Conservation (phyloP, 2,329 filamentous ascomycete genomes). For the Cladorrhinum sp. region DNA sequence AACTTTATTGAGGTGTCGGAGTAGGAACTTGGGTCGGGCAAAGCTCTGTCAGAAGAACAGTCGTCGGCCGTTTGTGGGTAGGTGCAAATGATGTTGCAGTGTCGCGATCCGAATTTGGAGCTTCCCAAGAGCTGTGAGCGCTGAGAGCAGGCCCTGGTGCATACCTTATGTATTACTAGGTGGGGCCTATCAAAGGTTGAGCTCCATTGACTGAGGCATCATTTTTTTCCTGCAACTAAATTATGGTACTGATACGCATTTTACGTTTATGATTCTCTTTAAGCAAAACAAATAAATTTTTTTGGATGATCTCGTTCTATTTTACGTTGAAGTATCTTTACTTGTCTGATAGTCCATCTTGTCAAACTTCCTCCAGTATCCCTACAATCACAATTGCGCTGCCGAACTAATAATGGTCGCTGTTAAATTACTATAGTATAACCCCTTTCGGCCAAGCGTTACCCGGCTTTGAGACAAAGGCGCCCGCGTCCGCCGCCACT, state of each 20-base stretch:
- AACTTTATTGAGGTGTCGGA: background rate
- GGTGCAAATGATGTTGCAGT: background rate
- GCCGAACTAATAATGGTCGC: background rate
- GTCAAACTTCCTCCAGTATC: too few species aligned
- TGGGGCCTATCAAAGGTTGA: background rate
- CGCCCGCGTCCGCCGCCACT: background rate
- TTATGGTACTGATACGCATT: too few species aligned
- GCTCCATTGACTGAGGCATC: background rate
- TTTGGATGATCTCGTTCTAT: too few species aligned
- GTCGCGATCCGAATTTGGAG: background rate
- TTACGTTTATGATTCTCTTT: too few species aligned
- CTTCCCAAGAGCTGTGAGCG: background rate
- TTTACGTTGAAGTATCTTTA: too few species aligned
- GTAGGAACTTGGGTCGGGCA: too few species aligned
- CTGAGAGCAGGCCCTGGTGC: background rate
- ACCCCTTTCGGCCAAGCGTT: background rate
- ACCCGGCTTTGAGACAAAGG: background rate
- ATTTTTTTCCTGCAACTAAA: too few species aligned
- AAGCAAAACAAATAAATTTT: too few species aligned
- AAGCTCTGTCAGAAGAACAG: background rate
- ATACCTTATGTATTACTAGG: background rate
- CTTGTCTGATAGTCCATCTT: too few species aligned
- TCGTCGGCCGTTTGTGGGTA: background rate
- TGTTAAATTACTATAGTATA: background rate
- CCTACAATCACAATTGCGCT: too few species aligned